Evolutionary conservation across 495 filamentous ascomycete genomes (phyloP).

Genomic region (Penicillium paxilli): DNA sequence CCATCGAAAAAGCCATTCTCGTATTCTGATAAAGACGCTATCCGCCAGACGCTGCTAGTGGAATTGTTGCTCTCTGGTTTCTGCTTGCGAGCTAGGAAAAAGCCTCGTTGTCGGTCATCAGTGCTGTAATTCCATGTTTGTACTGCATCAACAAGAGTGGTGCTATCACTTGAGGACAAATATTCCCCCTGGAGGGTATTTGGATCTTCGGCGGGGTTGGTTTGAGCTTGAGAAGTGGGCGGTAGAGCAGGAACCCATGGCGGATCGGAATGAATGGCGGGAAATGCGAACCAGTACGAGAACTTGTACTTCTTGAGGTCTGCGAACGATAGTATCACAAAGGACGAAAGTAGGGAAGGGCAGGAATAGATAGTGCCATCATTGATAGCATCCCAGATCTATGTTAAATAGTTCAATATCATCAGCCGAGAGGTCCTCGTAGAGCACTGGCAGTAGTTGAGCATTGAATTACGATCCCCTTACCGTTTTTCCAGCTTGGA

Average conservation of each 20-base stretch:
- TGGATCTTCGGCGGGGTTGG: conserved; percentile 18
- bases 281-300: conserved; percentile 93
- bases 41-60: conserved; percentile 54
- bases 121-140: conserved; percentile 82
- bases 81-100: conserved; percentile 86
- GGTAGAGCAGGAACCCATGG: conserved; percentile 60
- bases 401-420: conserved; percentile 4
- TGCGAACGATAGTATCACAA: conserved; percentile 87
- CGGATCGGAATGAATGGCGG: conserved; percentile 84
- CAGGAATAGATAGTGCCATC: conserved; percentile 95
- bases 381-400: conserved; percentile 97
- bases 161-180: conserved; percentile 66
- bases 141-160: conserved; percentile 71
- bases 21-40: conserved; percentile 73
- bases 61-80: conserved; percentile 16
- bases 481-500: conserved; percentile 74
- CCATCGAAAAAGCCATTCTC: conserved; percentile 85
- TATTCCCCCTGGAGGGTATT: conserved; percentile 24
- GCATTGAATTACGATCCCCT: conserved; percentile 17
- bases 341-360: conserved; percentile 85
- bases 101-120: conserved; percentile 83
- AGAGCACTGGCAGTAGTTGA: no score
- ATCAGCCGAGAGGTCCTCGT: neutral
- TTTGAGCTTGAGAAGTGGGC: conserved; percentile 1
- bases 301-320: conserved; percentile 96